These are phyloP conservation scores for Cymbopogon flexuosus DNA, from an alignment of 202 grass and related monocot species.

Conservation along the genomic window DNA sequence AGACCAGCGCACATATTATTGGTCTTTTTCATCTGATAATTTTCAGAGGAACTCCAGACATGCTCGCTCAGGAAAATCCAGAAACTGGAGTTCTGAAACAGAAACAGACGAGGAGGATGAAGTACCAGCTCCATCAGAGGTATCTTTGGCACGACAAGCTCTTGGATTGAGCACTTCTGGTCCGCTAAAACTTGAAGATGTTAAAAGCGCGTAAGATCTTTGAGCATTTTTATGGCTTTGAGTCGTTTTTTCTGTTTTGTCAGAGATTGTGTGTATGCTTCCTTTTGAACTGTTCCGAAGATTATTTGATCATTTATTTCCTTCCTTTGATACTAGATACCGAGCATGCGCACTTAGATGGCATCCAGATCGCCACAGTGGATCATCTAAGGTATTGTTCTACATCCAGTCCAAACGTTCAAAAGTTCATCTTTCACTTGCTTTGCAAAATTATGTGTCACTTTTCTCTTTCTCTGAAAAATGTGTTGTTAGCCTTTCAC, in stretches of 20 bases:
- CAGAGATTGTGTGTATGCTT: conserved; percentile 6
- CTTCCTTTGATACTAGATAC: conserved; percentile 52
- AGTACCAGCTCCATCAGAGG: conserved; percentile 28
- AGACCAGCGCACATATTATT: conserved; percentile 58
- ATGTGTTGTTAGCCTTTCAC: conserved; percentile 13
- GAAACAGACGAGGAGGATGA: conserved; percentile 57
- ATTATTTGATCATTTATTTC: conserved; percentile 21
- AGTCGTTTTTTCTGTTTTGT: neutral
- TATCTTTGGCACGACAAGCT: conserved; percentile 51
- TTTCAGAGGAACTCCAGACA: conserved; percentile 31
- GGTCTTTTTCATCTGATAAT: conserved; percentile 58
- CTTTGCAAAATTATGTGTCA: neutral
- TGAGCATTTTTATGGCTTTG: conserved; percentile 17
- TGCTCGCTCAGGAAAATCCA: conserved; percentile 46
- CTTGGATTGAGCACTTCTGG: conserved; percentile 77
- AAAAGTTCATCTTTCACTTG: conserved; percentile 12
- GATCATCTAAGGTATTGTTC: conserved; percentile 65
- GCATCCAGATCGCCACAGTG: conserved; percentile 93
- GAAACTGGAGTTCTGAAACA: conserved; percentile 53
- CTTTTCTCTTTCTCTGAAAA: conserved; percentile 1
- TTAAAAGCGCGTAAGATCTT: conserved; percentile 89
- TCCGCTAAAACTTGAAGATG: conserved; percentile 76
- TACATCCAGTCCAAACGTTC: neutral
- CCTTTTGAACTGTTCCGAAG: neutral
- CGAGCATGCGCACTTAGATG: conserved; percentile 80